Evolutionary conservation across 83 land plant species (phyloP).

Genomic region (Larix sibirica): DNA sequence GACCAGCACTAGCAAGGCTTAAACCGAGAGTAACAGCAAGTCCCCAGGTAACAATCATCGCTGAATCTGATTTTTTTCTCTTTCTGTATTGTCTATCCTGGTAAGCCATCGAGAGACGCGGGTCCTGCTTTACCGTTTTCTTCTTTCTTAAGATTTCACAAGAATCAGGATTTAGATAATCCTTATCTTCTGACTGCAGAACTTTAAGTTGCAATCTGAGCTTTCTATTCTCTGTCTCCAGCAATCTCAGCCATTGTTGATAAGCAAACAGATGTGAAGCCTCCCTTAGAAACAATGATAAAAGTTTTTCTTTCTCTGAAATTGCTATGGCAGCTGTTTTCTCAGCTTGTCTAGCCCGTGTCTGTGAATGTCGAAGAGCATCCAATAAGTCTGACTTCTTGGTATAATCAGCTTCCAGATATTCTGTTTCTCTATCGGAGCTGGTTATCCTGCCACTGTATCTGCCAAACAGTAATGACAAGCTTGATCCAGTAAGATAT

Average conservation of each 20-base stretch:
- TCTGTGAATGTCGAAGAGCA: constrained; percentile 41
- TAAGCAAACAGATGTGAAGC: constrained; percentile 23
- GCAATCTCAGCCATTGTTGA: constrained; percentile 27
- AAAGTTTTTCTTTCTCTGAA: constrained; percentile 29
- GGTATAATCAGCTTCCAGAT: constrained; percentile 4
- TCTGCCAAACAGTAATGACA: neutral
- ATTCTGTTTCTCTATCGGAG: constrained; percentile 3
- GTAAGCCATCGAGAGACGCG: neutral
- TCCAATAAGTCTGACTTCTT: constrained; percentile 28
- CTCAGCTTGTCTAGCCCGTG: constrained; percentile 44
- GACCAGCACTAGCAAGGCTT: constrained; percentile 44
- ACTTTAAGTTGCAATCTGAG: constrained; percentile 18
- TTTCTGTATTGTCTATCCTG: neutral
- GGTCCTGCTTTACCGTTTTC: neutral
- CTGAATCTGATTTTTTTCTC: constrained; percentile 10
- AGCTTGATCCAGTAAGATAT: neutral
- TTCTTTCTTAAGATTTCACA: neutral
- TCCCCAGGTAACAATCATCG: constrained; percentile 7
- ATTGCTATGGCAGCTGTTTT: constrained; percentile 21
- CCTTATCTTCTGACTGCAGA: constrained; percentile 3
- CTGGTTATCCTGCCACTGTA: neutral
- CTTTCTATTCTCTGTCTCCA: constrained; percentile 23
- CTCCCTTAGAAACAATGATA: constrained; percentile 22
- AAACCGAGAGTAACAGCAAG: constrained; percentile 45
- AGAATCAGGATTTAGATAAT: neutral